Conservation (phyloP, 768 basidiomycete genomes). For the Russula virescens region DNA sequence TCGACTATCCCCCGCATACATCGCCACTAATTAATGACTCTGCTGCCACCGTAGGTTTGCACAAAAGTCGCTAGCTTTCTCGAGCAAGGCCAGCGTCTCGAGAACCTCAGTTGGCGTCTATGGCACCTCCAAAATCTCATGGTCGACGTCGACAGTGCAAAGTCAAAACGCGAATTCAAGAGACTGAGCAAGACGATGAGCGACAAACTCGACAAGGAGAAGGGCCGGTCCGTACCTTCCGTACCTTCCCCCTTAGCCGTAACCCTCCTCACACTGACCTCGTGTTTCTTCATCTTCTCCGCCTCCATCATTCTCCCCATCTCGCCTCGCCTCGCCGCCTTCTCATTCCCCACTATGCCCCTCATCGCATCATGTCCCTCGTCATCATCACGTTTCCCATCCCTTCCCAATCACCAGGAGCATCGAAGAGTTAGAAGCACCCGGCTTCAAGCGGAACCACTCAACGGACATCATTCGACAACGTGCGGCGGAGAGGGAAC, state of each 20-base stretch:
- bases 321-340: too few relatives aligned
- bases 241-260: not conserved
- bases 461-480: slow-evolving; percentile 75
- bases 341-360: not conserved
- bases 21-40: not conserved
- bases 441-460: slow-evolving; percentile 74
- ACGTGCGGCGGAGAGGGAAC: slow-evolving; percentile 77
- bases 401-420: slow-evolving; percentile 40
- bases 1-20: not conserved
- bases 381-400: too few relatives aligned
- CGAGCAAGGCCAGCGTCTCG: slow-evolving; percentile 85
- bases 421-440: slow-evolving; percentile 80
- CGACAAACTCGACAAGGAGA: slow-evolving; percentile 90
- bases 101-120: slow-evolving; percentile 88
- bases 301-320: not conserved
- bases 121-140: slow-evolving; percentile 91
- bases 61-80: slow-evolving; percentile 88
- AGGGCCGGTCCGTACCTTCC: slow-evolving; percentile 61
- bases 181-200: slow-evolving; percentile 85
- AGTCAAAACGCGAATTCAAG: slow-evolving; percentile 84
- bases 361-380: too few relatives aligned
- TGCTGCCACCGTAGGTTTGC: slow-evolving; percentile 51
- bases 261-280: slow-evolving; percentile 11
- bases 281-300: not conserved
- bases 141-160: slow-evolving; percentile 87